Base-by-base conservation (phyloP, 768 basidiomycete genomes). In the Suillus decipiens region DNA sequence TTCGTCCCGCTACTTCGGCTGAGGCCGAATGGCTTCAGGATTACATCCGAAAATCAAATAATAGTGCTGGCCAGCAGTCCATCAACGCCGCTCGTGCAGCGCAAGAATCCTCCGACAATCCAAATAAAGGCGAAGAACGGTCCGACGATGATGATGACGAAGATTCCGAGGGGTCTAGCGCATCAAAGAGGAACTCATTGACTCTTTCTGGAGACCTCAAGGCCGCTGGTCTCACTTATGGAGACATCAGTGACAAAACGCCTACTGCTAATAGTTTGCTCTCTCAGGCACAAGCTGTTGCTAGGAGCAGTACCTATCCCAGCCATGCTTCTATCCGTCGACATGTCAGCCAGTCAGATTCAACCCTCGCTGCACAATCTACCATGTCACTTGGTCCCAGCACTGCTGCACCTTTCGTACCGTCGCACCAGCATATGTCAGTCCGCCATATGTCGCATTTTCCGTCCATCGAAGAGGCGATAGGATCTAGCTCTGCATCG, bases 21-120 rank as follows among this genome's bases (percentile, higher is more conserved):
- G 93, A 95, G 80, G 92, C 92, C 66, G 93, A 95, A 77, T 95
- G 92, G 84, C 84, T 95, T 31, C 93, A 94, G 73, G 93, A 94
- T 68, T 95, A 93, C 76, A 91, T 94, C 67, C 90, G 92, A 69
- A 93, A 92, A 73, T 91, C 93, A 5, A 95, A 95, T 79, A 93
- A 93, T 74, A 89, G 82, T 68, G 89, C 92, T 8, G 90, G 86
- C 8, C 89, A 92, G 73, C 81, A 84, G 59, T 89, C 89, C 36
- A 82, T 88, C 66, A 90, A 89, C 66, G 88, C 89, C n/a, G 86
- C 87, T 43, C 88, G 89, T 48, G 77, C 84, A 47, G 87, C 88
- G 11, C 86, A 86, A 64, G 90, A 90, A 68, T 86, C 88, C 51
- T 80, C 85, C n/a, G 89, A 90, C 61, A 77, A 80, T 39, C 65